Percentiles rank a stretch among this genome's conserved stretches.
phyloP scores from a whole-genome alignment of 1,139 yeast genomes.

The Trichomonascaceae sp. region DNA sequence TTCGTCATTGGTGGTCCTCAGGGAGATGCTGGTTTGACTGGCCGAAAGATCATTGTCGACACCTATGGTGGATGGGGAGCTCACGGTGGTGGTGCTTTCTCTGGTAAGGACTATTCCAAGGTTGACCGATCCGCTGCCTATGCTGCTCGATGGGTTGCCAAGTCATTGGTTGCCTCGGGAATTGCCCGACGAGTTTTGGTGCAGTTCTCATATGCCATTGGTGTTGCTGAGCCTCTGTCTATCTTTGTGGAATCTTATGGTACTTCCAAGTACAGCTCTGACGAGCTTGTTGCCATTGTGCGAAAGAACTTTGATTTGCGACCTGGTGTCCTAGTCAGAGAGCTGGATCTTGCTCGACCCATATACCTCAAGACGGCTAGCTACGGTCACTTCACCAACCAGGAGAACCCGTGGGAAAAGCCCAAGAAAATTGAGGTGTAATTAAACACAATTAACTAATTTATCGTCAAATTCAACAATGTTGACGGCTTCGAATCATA shows the following conservation, averaged over 20 bases:
- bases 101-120: slow-evolving; percentile 99
- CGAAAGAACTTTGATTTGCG: slow-evolving; percentile 94
- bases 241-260: slow-evolving; percentile 97
- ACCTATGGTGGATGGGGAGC: slow-evolving; percentile 99
- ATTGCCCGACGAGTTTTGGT: slow-evolving; percentile 96
- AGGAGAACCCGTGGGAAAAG: slow-evolving; percentile 96
- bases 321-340: slow-evolving; percentile 98
- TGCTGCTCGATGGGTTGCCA: slow-evolving; percentile 99
- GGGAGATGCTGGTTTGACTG: slow-evolving; percentile 99
- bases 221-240: slow-evolving; percentile 99
- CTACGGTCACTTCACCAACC: slow-evolving; percentile 99
- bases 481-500: slow-evolving; percentile 7
- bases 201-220: slow-evolving; percentile 98
- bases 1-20: slow-evolving; percentile 99
- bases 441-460: slow-evolving; percentile 2
- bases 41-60: slow-evolving; percentile 98
- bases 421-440: slow-evolving; percentile 68
- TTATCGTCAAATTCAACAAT: slow-evolving; percentile 23
- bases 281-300: slow-evolving; percentile 84
- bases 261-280: slow-evolving; percentile 83
- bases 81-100: slow-evolving; percentile 99
- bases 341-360: slow-evolving; percentile 96
- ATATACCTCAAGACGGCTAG: slow-evolving; percentile 98
- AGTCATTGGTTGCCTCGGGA: slow-evolving; percentile 90
- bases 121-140: slow-evolving; percentile 99